Evolutionary conservation across 768 basidiomycete species (phyloP).

Genomic region (Agrocybe praecox): DNA sequence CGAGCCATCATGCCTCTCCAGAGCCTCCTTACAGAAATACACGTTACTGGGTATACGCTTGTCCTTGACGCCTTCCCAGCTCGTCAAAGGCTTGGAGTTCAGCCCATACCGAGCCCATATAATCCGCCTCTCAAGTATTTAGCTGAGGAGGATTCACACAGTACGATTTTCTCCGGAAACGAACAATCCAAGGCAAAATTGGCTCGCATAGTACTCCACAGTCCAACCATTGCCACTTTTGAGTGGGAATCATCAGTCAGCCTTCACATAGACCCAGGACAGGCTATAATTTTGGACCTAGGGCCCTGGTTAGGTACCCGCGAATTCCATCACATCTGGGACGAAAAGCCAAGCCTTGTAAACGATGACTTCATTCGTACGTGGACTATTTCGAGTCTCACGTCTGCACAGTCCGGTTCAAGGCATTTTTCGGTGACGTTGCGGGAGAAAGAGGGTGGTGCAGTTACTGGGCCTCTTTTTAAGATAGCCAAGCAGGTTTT

Average conservation of each 20-base stretch:
- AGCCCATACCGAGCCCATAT: conserved; percentile 45
- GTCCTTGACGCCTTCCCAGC: conserved; percentile 58
- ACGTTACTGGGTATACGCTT: conserved; percentile 52
- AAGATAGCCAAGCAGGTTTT: conserved; percentile 44
- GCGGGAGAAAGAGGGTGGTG: conserved; percentile 52
- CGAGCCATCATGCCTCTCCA: conserved; percentile 56
- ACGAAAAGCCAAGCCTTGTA: conserved; percentile 40
- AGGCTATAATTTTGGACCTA: conserved; percentile 59
- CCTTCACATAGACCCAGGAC: conserved; percentile 44
- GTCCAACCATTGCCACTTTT: conserved; percentile 53
- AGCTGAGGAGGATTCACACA: conserved; percentile 41
- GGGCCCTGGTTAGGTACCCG: conserved; percentile 48
- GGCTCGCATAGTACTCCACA: conserved; percentile 41
- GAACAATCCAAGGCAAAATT: conserved; percentile 34
- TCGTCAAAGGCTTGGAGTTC: conserved; percentile 36
- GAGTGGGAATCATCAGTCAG: conserved; percentile 40
- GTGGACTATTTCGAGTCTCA: conserved; percentile 55
- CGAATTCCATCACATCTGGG: conserved; percentile 53
- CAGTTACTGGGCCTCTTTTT: conserved; percentile 57
- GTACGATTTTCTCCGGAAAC: conserved; percentile 28
- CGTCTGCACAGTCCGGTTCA: conserved; percentile 2
- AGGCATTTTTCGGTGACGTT: conserved; percentile 46
- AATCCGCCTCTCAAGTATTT: conserved; percentile 58
- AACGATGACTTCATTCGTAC: conserved; percentile 68
- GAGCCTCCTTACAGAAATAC: conserved; percentile 48